phyloP scores from a whole-genome alignment of 768 basidiomycete species.

The Rhodotorula taiwanensis region DNA sequence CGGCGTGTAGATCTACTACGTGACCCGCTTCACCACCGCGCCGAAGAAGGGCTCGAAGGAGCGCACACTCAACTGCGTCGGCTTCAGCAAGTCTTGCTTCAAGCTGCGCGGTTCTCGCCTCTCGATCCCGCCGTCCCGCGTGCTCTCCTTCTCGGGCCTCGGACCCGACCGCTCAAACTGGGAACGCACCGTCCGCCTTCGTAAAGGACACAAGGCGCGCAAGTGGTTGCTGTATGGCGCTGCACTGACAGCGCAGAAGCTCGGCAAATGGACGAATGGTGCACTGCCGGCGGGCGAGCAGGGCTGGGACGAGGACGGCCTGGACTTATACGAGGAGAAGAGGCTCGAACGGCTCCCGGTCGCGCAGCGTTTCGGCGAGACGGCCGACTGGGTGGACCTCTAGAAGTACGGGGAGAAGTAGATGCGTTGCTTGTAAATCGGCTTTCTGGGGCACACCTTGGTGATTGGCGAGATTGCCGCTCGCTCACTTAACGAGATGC shows the following conservation, averaged over 20 bases:
- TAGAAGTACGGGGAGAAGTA: no score
- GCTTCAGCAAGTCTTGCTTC: constrained; percentile 30
- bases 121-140: constrained; percentile 34
- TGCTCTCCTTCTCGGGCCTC: constrained; percentile 29
- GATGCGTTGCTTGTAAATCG: no score
- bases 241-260: constrained; percentile 7
- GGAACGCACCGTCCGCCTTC: constrained; percentile 47
- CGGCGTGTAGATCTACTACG: constrained; percentile 21
- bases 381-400: constrained; percentile 4
- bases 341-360: constrained; percentile 10
- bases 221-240: constrained; percentile 33
- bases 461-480: no score
- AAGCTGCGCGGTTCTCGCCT: constrained; percentile 55
- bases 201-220: constrained; percentile 4
- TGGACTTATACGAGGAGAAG: constrained; percentile 44
- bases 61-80: constrained; percentile 30
- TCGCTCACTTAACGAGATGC: no score
- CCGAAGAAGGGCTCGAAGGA: constrained; percentile 7
- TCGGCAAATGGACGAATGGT: constrained; percentile 30
- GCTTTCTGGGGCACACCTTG: no score
- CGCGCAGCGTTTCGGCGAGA: constrained; percentile 13
- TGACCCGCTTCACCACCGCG: constrained; percentile 29
- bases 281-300: constrained; percentile 30
- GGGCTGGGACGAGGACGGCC: constrained; percentile 28
- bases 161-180: constrained; percentile 37